A percentile compares a stretch with the other conserved stretches of the same genome.
Evolutionary conservation across 495 filamentous ascomycete genomes (phyloP).

Genomic region (Aspergillus asperescens): DNA sequence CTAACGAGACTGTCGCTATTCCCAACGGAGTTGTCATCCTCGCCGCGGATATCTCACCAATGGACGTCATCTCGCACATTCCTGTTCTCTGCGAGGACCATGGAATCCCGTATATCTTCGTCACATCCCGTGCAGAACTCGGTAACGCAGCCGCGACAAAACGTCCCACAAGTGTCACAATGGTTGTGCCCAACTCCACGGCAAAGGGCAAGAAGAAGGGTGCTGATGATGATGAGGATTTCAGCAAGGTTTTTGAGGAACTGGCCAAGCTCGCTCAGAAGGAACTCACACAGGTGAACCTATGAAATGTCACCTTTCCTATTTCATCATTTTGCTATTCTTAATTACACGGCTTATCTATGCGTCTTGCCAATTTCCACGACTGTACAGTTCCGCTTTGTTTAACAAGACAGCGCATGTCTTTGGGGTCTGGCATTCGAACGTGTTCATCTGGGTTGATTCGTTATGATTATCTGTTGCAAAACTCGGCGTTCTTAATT

Average conservation of each 20-base stretch:
- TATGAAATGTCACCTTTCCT: conserved; percentile 33
- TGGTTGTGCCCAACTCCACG: conserved; percentile 61
- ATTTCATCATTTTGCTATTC: conserved; percentile 19
- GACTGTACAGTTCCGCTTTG: conserved; percentile 45
- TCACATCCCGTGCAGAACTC: conserved; percentile 80
- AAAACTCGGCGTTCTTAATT: conserved; percentile 41
- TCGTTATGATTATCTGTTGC: conserved; percentile 39
- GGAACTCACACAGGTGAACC: conserved; percentile 49
- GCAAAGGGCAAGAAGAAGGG: conserved; percentile 50
- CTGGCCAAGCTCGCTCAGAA: conserved; percentile 69
- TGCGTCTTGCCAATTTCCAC: conserved; percentile 34
- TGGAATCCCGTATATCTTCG: conserved; percentile 88
- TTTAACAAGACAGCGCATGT: conserved; percentile 42
- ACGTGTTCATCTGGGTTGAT: conserved; percentile 28
- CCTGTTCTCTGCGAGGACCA: conserved; percentile 97
- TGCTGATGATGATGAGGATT: conserved; percentile 56
- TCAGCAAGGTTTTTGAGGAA: conserved; percentile 66
- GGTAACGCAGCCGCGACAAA: conserved; percentile 89
- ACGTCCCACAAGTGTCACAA: conserved; percentile 89
- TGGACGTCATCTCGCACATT: conserved; percentile 96
- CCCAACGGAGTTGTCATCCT: conserved; percentile 78
- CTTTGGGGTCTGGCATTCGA: conserved; percentile 44
- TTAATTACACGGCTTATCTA: conserved; percentile 25
- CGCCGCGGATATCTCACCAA: conserved; percentile 92
- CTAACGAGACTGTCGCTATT: conserved; percentile 45